phyloP scores from a whole-genome alignment of 1,284 basidiomycete genomes.

The Exobasidium cylindrosporum region DNA sequence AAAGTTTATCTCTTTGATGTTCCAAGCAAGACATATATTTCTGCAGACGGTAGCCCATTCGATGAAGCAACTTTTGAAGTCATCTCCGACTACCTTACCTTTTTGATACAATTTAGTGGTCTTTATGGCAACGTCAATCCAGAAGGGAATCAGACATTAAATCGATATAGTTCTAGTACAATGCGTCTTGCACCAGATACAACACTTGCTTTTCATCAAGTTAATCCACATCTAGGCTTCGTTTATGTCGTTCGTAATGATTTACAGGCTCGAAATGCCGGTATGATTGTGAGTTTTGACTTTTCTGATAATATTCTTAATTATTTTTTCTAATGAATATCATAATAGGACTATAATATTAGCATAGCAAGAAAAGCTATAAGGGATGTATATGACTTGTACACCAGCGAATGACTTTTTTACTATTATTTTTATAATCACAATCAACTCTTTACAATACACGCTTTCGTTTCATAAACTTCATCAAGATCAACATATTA shows the following conservation, averaged over 20 bases:
- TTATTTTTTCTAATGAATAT: too few species aligned
- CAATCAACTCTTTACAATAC: too few species aligned
- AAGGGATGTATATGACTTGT: background rate
- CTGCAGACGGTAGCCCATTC: constrained; percentile 87
- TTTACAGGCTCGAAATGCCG: constrained; percentile 1
- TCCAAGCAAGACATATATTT: constrained; percentile 78
- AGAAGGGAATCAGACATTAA: background rate
- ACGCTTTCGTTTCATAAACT: too few species aligned
- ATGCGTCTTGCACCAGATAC: constrained; percentile 67
- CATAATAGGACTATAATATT: constrained; percentile 5
- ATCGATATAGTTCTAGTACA: constrained; percentile 52
- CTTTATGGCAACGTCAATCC: constrained; percentile 59
- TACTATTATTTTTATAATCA: too few species aligned
- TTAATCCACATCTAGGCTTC: constrained; percentile 60
- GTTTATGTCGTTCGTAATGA: background rate
- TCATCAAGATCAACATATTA: too few species aligned
- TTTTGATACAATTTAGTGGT: constrained; percentile 78
- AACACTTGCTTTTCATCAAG: constrained; percentile 80
- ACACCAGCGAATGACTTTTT: background rate
- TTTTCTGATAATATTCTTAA: background rate
- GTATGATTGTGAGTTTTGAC: constrained; percentile 2
- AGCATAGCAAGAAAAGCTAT: constrained; percentile 7
- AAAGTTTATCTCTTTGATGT: constrained; percentile 92
- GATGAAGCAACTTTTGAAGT: constrained; percentile 82
- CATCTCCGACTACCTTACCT: constrained; percentile 85